These are phyloP conservation scores for Calocybe cyanea DNA, from an alignment of 768 basidiomycete genomes.

Conservation along the genomic window DNA sequence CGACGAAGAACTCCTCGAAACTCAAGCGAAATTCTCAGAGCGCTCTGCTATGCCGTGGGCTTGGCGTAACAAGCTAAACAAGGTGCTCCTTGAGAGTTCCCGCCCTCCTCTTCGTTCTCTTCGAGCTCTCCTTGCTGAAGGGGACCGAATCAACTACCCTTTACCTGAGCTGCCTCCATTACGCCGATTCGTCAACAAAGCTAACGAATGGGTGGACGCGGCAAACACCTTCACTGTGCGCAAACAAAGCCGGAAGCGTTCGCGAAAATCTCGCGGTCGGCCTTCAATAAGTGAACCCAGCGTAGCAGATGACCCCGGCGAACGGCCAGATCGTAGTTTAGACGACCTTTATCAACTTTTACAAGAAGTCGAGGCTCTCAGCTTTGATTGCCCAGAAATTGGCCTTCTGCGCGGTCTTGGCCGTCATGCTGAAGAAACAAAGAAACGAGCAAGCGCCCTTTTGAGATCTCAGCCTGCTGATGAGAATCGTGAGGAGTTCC, in stretches of 20 bases:
- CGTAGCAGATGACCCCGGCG: conserved; percentile 52
- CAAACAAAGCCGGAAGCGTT: conserved; percentile 78
- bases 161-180: conserved; percentile 70
- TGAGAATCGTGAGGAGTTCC: conserved; percentile 48
- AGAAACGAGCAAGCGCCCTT: conserved; percentile 48
- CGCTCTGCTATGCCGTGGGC: conserved; percentile 67
- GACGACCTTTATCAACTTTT: conserved; percentile 70
- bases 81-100: conserved; percentile 61
- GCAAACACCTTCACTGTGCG: conserved; percentile 76
- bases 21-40: conserved; percentile 59
- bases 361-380: conserved; percentile 68
- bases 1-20: conserved; percentile 72
- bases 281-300: conserved; percentile 37
- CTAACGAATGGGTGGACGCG: conserved; percentile 85
- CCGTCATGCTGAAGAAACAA: conserved; percentile 62
- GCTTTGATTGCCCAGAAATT: conserved; percentile 84
- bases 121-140: conserved; percentile 81
- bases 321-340: conserved; percentile 68
- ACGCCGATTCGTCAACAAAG: conserved; percentile 74
- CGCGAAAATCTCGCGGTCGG: conserved; percentile 58
- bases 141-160: conserved; percentile 76
- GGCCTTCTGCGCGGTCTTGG: conserved; percentile 48
- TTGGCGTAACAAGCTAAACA: conserved; percentile 75
- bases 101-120: conserved; percentile 75
- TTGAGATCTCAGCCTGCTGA: conserved; percentile 40